These are phyloP conservation scores for Hypomontagnella submonticulosa DNA, from an alignment of 495 filamentous ascomycete species.

Conservation along the genomic window DNA sequence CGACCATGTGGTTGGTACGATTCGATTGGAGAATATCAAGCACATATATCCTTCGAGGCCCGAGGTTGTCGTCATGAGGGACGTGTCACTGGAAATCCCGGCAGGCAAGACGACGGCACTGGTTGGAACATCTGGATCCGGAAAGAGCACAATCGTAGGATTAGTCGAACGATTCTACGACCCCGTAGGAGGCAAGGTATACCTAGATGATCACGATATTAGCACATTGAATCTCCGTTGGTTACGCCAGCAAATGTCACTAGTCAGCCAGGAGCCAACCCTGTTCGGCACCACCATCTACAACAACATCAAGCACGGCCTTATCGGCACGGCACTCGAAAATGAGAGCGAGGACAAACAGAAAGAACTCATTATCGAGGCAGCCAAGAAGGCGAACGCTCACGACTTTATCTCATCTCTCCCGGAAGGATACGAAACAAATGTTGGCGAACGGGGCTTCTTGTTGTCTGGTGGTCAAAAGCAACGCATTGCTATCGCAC, in stretches of 20 bases:
- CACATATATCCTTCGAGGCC: constrained; percentile 95
- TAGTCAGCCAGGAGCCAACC: constrained; percentile 86
- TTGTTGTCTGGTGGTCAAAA: constrained; percentile 94
- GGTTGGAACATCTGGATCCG: constrained; percentile 86
- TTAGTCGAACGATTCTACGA: constrained; percentile 94
- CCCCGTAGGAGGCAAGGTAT: constrained; percentile 80
- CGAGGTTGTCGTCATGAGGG: constrained; percentile 86
- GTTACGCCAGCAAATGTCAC: constrained; percentile 89
- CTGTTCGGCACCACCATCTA: constrained; percentile 88
- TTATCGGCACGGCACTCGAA: constrained; percentile 86
- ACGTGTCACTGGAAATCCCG: constrained; percentile 79
- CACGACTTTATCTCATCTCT: constrained; percentile 88
- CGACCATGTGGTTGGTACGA: constrained; percentile 75
- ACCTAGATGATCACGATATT: constrained; percentile 87
- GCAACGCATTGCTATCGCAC: constrained; percentile 87
- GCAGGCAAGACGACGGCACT: constrained; percentile 90
- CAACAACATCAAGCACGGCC: constrained; percentile 85
- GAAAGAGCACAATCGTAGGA: constrained; percentile 93
- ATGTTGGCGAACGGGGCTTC: constrained; percentile 95
- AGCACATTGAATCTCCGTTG: constrained; percentile 85
- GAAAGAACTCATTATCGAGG: constrained; percentile 75
- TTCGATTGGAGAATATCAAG: constrained; percentile 85
- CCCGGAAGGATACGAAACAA: constrained; percentile 91
- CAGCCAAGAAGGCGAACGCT: constrained; percentile 90
- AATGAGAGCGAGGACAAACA: constrained; percentile 71